Conservation (phyloP, 2,329 filamentous ascomycete species). For the Fusarium abutilonis region DNA sequence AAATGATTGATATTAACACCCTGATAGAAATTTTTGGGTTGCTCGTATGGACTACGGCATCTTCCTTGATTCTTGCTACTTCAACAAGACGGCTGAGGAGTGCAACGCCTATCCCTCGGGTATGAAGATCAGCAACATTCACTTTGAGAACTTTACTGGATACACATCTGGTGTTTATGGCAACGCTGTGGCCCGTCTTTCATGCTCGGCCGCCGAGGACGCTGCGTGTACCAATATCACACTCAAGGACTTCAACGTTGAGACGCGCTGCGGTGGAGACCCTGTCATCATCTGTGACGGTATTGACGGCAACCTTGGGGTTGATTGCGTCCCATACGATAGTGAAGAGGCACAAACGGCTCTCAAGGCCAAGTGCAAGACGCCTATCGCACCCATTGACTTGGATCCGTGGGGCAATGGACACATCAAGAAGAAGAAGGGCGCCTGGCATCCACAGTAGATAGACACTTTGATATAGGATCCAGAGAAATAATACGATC, state of each 20-base stretch:
- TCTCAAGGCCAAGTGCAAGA: slow-evolving; percentile 16
- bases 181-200: slow-evolving; percentile 63
- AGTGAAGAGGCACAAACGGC: slow-evolving; percentile 20
- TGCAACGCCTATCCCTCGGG: slow-evolving; percentile 64
- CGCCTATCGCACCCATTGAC: slow-evolving; percentile 14
- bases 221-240: slow-evolving; percentile 66
- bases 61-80: slow-evolving; percentile 71
- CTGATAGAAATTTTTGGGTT: slow-evolving; percentile 62
- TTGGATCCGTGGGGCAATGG: slow-evolving; percentile 11
- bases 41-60: slow-evolving; percentile 67
- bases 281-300: slow-evolving; percentile 33
- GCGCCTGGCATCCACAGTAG: slow-evolving; percentile 3
- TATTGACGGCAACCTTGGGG: slow-evolving; percentile 19
- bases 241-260: slow-evolving; percentile 63
- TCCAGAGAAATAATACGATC: too few species aligned
- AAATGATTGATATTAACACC: accelerated
- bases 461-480: neutral
- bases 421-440: slow-evolving; percentile 6
- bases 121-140: slow-evolving; percentile 68
- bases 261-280: slow-evolving; percentile 6
- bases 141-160: slow-evolving; percentile 67
- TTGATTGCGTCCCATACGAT: slow-evolving; percentile 29
- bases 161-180: slow-evolving; percentile 66
- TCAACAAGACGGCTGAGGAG: slow-evolving; percentile 60
- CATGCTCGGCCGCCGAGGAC: slow-evolving; percentile 62